Evolutionary conservation across 2,329 filamentous ascomycete species (phyloP).

Genomic region (Paraphoma chrysanthemicola): DNA sequence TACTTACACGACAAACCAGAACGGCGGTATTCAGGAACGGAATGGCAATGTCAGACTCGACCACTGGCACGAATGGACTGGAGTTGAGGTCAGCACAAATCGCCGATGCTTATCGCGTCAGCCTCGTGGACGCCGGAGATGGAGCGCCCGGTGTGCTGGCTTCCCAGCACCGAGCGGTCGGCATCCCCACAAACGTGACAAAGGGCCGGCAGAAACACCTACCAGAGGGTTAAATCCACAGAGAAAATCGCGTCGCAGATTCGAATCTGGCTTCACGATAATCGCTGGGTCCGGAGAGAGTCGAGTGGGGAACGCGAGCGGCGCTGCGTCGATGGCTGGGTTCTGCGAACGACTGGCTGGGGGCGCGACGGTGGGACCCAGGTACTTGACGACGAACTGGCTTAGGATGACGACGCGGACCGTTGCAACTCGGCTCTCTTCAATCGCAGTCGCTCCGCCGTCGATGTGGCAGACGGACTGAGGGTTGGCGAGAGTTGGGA

Average conservation of each 20-base stretch:
- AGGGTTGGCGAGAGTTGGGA: conserved; percentile 3
- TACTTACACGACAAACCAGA: neutral
- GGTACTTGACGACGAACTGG: neutral
- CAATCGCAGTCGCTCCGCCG: neutral
- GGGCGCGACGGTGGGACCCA: neutral
- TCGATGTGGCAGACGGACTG: neutral
- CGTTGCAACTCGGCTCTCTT: neutral
- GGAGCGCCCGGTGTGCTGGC: conserved; percentile 16
- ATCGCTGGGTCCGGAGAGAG: neutral
- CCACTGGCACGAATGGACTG: conserved; percentile 22
- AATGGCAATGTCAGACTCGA: conserved; percentile 10
- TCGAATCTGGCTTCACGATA: neutral
- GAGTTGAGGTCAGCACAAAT: conserved; percentile 10
- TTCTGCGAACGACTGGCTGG: neutral
- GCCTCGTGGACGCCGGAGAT: conserved; percentile 17
- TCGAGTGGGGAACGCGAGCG: neutral
- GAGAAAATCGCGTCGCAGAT: neutral
- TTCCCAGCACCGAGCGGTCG: conserved; percentile 16
- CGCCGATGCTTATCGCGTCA: conserved; percentile 5
- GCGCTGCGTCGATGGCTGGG: neutral
- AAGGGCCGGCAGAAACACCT: conserved; percentile 10
- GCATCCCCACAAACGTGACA: conserved; percentile 11
- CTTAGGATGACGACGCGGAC: neutral
- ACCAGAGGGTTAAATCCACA: conserved; percentile 5
- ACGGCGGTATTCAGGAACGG: conserved; percentile 7